These are phyloP conservation scores for Emergomyces pasteurianus DNA, from an alignment of 2,329 filamentous ascomycete genomes.

Conservation along the genomic window DNA sequence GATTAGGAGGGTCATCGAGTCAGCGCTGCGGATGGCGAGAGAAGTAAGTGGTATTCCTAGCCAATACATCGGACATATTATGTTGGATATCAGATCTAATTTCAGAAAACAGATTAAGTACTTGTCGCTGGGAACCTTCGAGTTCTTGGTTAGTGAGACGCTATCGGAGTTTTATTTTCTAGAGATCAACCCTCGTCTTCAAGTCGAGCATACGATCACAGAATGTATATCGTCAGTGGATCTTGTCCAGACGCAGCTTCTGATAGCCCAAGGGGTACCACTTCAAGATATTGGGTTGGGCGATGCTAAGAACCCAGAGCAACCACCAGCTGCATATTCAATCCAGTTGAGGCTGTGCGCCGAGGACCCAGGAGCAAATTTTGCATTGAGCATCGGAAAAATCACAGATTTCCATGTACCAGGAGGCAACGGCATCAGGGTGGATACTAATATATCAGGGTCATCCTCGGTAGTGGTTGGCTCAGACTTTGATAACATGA, in stretches of 20 bases:
- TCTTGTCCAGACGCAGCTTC: slow-evolving; percentile 44
- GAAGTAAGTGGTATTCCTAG: slow-evolving; percentile 21
- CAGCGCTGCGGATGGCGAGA: slow-evolving; percentile 42
- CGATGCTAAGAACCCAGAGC: slow-evolving; percentile 17
- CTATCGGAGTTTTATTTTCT: slow-evolving; percentile 45
- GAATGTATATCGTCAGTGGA: slow-evolving; percentile 44
- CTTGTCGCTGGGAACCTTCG: slow-evolving; percentile 50
- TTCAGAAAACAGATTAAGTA: slow-evolving; percentile 38
- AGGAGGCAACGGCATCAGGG: slow-evolving; percentile 44
- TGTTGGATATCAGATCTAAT: neutral
- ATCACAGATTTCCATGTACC: slow-evolving; percentile 44
- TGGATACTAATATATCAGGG: slow-evolving; percentile 44
- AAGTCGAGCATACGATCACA: slow-evolving; percentile 52
- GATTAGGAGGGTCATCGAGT: slow-evolving; percentile 40
- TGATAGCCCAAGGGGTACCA: slow-evolving; percentile 40
- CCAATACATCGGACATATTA: no score
- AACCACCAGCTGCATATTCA: slow-evolving; percentile 32
- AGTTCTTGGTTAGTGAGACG: slow-evolving; percentile 46
- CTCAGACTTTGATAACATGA: slow-evolving; percentile 46
- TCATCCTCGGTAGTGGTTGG: slow-evolving; percentile 35
- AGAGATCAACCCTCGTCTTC: slow-evolving; percentile 49
- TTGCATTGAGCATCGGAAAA: slow-evolving; percentile 49
- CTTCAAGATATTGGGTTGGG: slow-evolving; percentile 28
- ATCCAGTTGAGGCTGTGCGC: slow-evolving; percentile 49
- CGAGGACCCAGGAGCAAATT: slow-evolving; percentile 42